Percentiles rank a stretch among this genome's conserved stretches.
Conservation (phyloP, 768 basidiomycete genomes). For the Phylloporus arenicola region DNA sequence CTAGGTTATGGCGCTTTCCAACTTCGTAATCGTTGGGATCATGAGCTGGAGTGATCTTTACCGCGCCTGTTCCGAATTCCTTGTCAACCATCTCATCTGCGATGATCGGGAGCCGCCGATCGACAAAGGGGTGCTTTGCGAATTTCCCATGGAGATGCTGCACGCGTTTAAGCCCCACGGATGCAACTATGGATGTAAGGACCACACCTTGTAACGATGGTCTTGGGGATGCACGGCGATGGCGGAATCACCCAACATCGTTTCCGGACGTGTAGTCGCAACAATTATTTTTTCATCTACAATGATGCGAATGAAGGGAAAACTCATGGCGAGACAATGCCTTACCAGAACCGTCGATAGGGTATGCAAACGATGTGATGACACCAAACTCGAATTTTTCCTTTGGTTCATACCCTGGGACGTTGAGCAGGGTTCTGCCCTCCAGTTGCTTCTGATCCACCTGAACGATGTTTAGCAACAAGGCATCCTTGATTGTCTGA, state of each 20-base stretch:
- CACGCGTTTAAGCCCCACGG: background rate
- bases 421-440: conserved; percentile 79
- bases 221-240: conserved; percentile 96
- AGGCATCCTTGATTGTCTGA: background rate
- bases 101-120: conserved; percentile 83
- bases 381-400: conserved; percentile 97
- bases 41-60: conserved; percentile 98
- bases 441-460: conserved; percentile 89
- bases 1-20: conserved; percentile 78
- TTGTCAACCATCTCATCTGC: conserved; percentile 88
- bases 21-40: conserved; percentile 97
- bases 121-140: conserved; percentile 81
- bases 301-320: background rate
- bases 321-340: background rate
- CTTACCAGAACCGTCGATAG: conserved; percentile 77
- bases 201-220: conserved; percentile 67
- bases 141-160: conserved; percentile 94
- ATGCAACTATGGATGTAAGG: background rate
- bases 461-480: conserved; percentile 31
- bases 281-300: conserved; percentile 86
- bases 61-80: conserved; percentile 95
- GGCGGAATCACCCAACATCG: conserved; percentile 97
- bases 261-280: conserved; percentile 97
- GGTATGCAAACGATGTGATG: conserved; percentile 94
- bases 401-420: conserved; percentile 93